Percentiles rank a stretch among this genome's conserved stretches.
phyloP scores from a whole-genome alignment of 2,329 filamentous ascomycete genomes.

The Ophiosphaerella narmari region DNA sequence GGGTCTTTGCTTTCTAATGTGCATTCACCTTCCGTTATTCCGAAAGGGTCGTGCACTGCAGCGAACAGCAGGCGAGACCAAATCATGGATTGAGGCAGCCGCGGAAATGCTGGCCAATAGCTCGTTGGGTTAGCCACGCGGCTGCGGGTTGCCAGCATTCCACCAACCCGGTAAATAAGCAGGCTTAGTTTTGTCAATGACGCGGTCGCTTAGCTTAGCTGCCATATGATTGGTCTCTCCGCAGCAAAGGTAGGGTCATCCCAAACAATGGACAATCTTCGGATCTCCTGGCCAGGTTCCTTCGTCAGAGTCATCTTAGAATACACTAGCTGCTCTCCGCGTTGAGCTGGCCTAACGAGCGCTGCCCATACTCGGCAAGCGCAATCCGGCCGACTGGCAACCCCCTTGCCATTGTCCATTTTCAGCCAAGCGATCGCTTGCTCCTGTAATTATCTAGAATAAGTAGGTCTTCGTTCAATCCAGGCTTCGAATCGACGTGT shows the following conservation, averaged over 20 bases:
- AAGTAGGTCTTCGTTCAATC: no score
- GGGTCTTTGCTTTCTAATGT: no score
- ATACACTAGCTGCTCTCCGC: no score
- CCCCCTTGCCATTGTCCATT: not conserved
- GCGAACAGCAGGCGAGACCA: no score
- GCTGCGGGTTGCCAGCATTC: not conserved
- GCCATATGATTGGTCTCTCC: not conserved
- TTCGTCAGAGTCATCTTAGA: no score
- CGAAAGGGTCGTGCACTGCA: no score
- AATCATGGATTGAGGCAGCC: no score
- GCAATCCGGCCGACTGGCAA: not conserved
- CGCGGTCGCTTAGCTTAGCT: not conserved
- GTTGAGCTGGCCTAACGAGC: not conserved
- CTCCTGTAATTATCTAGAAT: no score
- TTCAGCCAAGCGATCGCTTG: not conserved
- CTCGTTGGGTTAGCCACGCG: not conserved
- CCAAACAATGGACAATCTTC: no score
- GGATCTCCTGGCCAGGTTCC: no score
- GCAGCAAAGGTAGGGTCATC: not conserved
- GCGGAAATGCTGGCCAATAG: not conserved
- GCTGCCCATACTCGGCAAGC: not conserved
- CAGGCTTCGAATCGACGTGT: no score
- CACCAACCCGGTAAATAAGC: constrained; percentile 3
- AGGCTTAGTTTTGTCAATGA: not conserved
- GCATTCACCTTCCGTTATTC: no score